Evolutionary conservation across 179 eudicot genomes (phyloP), one percentile per base, ranked within the genome.

Genomic region (Actinidia polygama): DNA sequence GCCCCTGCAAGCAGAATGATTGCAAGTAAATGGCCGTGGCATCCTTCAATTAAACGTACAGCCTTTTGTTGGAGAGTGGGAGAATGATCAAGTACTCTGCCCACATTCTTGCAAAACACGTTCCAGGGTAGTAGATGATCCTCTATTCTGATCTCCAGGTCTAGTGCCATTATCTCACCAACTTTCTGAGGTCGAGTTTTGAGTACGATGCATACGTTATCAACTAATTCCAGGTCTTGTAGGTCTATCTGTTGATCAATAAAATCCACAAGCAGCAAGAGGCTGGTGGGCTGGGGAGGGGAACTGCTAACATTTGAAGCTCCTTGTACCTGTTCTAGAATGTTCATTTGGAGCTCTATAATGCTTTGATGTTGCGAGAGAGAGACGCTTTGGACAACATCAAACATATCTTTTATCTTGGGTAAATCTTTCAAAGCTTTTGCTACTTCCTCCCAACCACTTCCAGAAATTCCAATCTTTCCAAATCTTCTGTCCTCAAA

Each of bases 1-100:
- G 75, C 75, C 75, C 57, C 49, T 72, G 75, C 57, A 11, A 72
- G 75, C 49, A 72, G 57, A 72, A 72, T 0, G 7, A 72, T 72
- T 15, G 75, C 75, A 10, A 72, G 57, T 72, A 72, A 47, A 72
- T 49, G 75, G 30, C 21, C 23, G 4, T 72, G 75, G 21, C 75
- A 72, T 0, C 16, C 16, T 49, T 72, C 18, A 72, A 72, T 49
- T 14, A 72, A 49, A 4, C n/a, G 75, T 4, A 18, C 24, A 30
- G 30, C 75, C 0, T 47, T n/a, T n/a, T 19, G 10, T 47, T 49
- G 11, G 30, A 72, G 47, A 71, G 75, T 4, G n/a, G 8, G 14
- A 71, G 47, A 46, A 47, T 19, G 19, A n/a, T n/a, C n/a, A n/a
- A n/a, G n/a, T n/a, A n/a, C n/a, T n/a, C n/a, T n/a, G 7, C 5